Evolutionary conservation across 2,329 filamentous ascomycete genomes (phyloP).

Genomic region (Lachnellula suecica): DNA sequence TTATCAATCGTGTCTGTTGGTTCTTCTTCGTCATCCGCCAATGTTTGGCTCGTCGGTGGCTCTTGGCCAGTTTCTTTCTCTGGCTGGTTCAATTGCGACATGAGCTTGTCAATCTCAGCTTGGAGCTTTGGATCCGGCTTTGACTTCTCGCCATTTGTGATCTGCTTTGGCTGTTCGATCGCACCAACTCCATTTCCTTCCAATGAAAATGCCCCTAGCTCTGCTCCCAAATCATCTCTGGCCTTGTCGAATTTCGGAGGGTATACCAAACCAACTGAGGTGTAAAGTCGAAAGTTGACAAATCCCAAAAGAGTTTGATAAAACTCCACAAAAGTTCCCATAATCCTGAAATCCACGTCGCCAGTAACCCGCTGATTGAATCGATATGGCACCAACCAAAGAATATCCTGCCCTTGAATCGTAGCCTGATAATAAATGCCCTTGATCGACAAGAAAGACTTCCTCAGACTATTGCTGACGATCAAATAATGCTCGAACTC

Average conservation of each 20-base stretch:
- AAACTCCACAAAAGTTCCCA: conserved; percentile 98
- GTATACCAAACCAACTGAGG: conserved; percentile 86
- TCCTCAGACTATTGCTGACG: conserved; percentile 83
- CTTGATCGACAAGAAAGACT: conserved; percentile 98
- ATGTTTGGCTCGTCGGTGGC: conserved; percentile 42
- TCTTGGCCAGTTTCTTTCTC: conserved; percentile 41
- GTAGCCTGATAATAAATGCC: conserved; percentile 99
- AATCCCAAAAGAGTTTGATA: conserved; percentile 96
- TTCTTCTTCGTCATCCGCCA: conserved; percentile 45
- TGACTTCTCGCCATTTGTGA: conserved; percentile 48
- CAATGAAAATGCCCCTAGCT: conserved; percentile 86
- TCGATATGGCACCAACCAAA: conserved; percentile 97
- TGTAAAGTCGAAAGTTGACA: conserved; percentile 94
- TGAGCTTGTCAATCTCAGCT: conserved; percentile 66
- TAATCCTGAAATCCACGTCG: conserved; percentile 97
- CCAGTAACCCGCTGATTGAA: conserved; percentile 94
- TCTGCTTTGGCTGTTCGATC: conserved; percentile 51
- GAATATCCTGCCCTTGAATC: conserved; percentile 92
- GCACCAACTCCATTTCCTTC: conserved; percentile 68
- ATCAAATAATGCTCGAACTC: conserved; percentile 99
- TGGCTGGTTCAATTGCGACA: conserved; percentile 64
- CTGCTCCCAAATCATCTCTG: conserved; percentile 86
- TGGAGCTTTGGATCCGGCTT: conserved; percentile 62
- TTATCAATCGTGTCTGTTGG: conserved; percentile 75
- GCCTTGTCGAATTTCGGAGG: conserved; percentile 87